A percentile compares a stretch with the other conserved stretches of the same genome.
Conservation (phyloP, 768 basidiomycete species). For the Podaxis sp. region DNA sequence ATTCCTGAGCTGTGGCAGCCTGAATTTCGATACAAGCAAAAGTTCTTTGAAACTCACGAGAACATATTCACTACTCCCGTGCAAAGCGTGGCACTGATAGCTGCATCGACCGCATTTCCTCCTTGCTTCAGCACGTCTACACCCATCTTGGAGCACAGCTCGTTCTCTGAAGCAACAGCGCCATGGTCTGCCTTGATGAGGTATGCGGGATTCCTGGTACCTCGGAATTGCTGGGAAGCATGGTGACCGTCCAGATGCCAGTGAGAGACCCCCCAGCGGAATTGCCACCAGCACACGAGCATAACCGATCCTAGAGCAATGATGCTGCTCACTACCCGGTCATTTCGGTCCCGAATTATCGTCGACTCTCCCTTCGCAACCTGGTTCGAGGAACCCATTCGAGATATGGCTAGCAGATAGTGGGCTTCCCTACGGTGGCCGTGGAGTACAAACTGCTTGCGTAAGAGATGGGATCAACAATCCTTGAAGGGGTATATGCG, state of each 20-base stretch:
- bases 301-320: neutral
- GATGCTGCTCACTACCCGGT: neutral
- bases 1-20: conserved; percentile 60
- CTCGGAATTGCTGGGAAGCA: neutral
- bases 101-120: conserved; percentile 91
- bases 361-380: neutral
- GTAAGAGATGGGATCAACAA: too few species aligned
- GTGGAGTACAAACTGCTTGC: too few species aligned
- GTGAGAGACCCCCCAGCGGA: neutral
- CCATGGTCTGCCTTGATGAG: conserved; percentile 63
- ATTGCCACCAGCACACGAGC: conserved; percentile 5
- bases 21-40: conserved; percentile 7
- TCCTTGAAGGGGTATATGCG: too few species aligned
- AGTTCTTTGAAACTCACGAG: conserved; percentile 50
- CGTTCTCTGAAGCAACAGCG: conserved; percentile 89
- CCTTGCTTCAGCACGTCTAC: conserved; percentile 73
- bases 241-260: neutral
- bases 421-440: neutral
- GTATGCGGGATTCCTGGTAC: conserved; percentile 39
- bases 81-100: conserved; percentile 77
- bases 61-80: conserved; percentile 87
- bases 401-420: neutral
- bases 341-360: neutral
- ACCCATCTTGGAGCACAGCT: conserved; percentile 82
- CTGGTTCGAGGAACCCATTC: neutral